Evolutionary conservation across 352 stramenopile genomes (phyloP).

Genomic region (Phytophthora brassicae): DNA sequence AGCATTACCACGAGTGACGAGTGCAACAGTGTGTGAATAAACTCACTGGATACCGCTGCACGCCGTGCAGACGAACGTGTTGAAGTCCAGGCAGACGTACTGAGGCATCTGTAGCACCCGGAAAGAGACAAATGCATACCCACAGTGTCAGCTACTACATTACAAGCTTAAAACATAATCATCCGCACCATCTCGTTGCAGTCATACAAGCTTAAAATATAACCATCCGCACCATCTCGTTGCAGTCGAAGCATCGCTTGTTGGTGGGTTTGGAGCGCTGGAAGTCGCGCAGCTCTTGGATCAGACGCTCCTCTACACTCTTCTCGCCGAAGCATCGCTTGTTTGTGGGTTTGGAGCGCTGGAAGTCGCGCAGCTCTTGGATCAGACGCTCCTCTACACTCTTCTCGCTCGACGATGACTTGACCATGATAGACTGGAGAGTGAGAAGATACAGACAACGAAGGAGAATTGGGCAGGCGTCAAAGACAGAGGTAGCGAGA

Average conservation of each 20-base stretch:
- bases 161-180: too few species aligned
- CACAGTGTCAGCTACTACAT: slow-evolving; percentile 14
- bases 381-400: slow-evolving; percentile 79
- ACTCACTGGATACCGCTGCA: slow-evolving; percentile 93
- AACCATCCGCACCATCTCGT: too few species aligned
- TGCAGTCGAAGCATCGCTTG: slow-evolving; percentile 90
- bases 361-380: slow-evolving; percentile 87
- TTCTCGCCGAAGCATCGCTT: slow-evolving; percentile 89
- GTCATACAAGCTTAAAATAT: too few species aligned
- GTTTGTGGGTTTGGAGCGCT: slow-evolving; percentile 69
- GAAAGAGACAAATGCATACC: slow-evolving; percentile 8
- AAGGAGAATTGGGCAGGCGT: not conserved
- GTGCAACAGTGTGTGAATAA: too few species aligned
- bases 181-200: too few species aligned
- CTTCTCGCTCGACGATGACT: slow-evolving; percentile 64
- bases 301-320: slow-evolving; percentile 75
- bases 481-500: not conserved
- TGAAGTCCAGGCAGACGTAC: slow-evolving; percentile 92
- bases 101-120: slow-evolving; percentile 77
- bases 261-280: slow-evolving; percentile 73
- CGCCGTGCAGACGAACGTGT: slow-evolving; percentile 94
- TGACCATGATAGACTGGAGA: slow-evolving; percentile 20
- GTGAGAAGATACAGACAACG: not conserved
- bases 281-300: slow-evolving; percentile 87
- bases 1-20: too few species aligned